Evolutionary conservation across 805 yeast species (phyloP).

Genomic region (Zygoascus flipseniorum): DNA sequence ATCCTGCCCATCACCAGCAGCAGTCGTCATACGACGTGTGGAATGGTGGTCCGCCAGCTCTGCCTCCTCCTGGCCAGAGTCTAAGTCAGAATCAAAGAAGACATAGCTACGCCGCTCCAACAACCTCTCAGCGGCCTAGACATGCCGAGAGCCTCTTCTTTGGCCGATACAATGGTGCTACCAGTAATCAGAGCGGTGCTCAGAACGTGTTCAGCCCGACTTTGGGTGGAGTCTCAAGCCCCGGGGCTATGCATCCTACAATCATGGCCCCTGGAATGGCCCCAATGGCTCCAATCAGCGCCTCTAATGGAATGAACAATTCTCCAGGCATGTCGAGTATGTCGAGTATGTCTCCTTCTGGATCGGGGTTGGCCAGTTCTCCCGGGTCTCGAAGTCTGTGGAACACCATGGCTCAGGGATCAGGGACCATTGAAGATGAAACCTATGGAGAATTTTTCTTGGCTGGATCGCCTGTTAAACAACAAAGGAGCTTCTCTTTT

Average conservation of each 20-base stretch:
- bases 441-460: background rate
- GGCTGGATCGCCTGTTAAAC: background rate
- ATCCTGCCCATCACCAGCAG: background rate
- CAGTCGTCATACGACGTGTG: background rate
- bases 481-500: background rate
- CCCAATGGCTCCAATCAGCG: background rate
- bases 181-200: background rate
- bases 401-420: background rate
- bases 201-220: background rate
- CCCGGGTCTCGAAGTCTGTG: background rate
- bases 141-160: conserved; percentile 1
- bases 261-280: background rate
- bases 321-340: background rate
- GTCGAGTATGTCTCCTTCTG: background rate
- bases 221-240: background rate
- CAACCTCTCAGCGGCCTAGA: background rate
- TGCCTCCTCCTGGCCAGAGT: background rate
- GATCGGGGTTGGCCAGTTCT: background rate
- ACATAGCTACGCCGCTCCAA: background rate
- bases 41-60: background rate
- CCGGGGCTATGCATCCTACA: background rate
- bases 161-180: background rate
- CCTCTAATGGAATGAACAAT: background rate
- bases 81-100: background rate
- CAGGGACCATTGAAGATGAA: background rate